These are phyloP conservation scores for Reutealis trisperma DNA, from an alignment of 345 rosid species.

Conservation along the genomic window DNA sequence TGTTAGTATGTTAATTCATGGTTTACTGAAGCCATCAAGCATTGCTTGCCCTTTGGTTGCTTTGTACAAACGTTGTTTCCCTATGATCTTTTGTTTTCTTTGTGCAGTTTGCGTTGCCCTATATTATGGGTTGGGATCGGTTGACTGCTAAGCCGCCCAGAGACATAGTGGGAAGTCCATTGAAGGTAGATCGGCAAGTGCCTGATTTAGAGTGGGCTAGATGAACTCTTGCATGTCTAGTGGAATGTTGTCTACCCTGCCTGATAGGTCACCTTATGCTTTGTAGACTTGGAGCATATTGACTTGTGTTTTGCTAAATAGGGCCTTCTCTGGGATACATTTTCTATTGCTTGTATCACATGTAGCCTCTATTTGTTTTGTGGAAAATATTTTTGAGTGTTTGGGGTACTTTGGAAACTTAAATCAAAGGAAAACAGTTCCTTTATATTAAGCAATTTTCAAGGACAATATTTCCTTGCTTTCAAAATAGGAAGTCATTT, in stretches of 20 bases:
- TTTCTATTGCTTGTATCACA: background rate
- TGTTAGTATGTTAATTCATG: background rate
- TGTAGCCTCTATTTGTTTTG: too few species aligned
- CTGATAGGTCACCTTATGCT: background rate
- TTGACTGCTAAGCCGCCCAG: slow-evolving; percentile 35
- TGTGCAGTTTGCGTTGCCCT: slow-evolving; percentile 87
- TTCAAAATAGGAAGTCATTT: background rate
- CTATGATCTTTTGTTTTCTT: slow-evolving; percentile 8
- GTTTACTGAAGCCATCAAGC: background rate
- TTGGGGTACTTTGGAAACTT: background rate
- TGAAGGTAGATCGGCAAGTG: slow-evolving; percentile 41
- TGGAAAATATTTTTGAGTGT: background rate
- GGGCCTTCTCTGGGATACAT: background rate
- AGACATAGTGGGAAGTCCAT: slow-evolving; percentile 23
- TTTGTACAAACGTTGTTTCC: background rate
- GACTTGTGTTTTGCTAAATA: background rate
- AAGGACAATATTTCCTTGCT: too few species aligned
- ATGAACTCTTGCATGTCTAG: slow-evolving; percentile 14
- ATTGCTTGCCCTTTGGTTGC: background rate
- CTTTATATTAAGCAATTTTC: background rate
- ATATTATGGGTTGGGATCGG: slow-evolving; percentile 87
- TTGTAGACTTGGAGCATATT: background rate
- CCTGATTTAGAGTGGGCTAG: slow-evolving; percentile 73
- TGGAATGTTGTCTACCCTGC: background rate
- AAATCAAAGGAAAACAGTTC: background rate